These are phyloP conservation scores for Volvariella volvacea DNA, from an alignment of 1,284 basidiomycete species.

Conservation along the genomic window DNA sequence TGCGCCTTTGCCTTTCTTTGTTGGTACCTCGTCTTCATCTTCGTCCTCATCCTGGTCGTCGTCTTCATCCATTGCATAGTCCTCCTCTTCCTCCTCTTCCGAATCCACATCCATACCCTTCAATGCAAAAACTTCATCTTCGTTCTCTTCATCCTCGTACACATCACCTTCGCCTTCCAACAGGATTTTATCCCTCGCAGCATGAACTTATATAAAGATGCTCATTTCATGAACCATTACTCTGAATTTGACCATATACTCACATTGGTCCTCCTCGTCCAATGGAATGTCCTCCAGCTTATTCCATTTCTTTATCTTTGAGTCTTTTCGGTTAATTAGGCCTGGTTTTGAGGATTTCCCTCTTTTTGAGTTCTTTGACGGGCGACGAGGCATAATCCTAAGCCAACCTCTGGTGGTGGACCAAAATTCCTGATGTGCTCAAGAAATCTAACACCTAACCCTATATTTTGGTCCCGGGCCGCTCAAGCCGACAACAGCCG, in stretches of 20 bases:
- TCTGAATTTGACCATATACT: conserved; percentile 17
- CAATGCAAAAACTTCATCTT: conserved; percentile 73
- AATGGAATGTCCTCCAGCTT: conserved; percentile 58
- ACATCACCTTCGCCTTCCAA: conserved; percentile 50
- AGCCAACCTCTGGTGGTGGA: not conserved
- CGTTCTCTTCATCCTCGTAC: conserved; percentile 35
- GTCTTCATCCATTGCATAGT: conserved; percentile 32
- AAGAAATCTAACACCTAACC: not conserved
- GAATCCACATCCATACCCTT: conserved; percentile 44
- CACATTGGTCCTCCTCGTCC: conserved; percentile 74
- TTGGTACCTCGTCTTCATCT: conserved; percentile 34
- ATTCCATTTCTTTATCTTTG: conserved; percentile 58
- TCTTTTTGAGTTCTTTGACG: conserved; percentile 18
- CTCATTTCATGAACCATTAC: conserved; percentile 3
- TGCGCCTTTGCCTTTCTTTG: conserved; percentile 28
- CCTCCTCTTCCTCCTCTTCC: conserved; percentile 43
- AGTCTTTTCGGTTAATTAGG: conserved; percentile 41
- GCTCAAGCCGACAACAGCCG: not conserved
- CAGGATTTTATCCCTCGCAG: conserved; percentile 71
- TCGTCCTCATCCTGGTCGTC: conserved; percentile 31
- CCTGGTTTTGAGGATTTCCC: conserved; percentile 29
- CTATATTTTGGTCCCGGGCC: not conserved
- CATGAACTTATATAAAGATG: conserved; percentile 44
- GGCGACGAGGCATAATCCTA: conserved; percentile 23
- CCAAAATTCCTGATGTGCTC: not conserved